phyloP scores from a whole-genome alignment of 2,329 filamentous ascomycete genomes.

The Alternaria consortialis region DNA sequence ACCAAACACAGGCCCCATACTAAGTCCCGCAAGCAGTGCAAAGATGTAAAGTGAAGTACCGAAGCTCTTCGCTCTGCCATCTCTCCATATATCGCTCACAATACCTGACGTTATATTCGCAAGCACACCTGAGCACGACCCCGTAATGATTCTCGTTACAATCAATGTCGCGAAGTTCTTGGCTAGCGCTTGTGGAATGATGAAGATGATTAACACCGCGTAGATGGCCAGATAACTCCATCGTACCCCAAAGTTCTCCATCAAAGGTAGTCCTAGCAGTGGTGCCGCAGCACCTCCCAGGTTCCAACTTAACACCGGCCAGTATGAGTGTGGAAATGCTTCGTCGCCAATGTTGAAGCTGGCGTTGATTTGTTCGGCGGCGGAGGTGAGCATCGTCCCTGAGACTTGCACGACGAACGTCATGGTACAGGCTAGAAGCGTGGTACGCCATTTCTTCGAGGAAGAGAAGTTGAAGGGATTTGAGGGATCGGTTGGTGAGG shows the following conservation, averaged over 20 bases:
- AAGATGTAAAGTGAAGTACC: constrained; percentile 57
- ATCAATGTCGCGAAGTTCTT: constrained; percentile 58
- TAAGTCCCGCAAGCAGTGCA: constrained; percentile 55
- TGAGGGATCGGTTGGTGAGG: constrained; percentile 31
- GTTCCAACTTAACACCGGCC: constrained; percentile 54
- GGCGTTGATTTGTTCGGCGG: constrained; percentile 47
- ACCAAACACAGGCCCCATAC: constrained; percentile 57
- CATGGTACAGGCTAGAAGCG: constrained; percentile 56
- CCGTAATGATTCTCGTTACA: constrained; percentile 56
- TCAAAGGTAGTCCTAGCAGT: constrained; percentile 54
- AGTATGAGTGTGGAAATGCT: constrained; percentile 53
- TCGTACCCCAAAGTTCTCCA: constrained; percentile 57
- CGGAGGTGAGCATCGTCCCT: constrained; percentile 46
- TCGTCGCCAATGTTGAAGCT: constrained; percentile 53
- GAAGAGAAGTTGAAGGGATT: constrained; percentile 55
- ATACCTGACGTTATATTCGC: constrained; percentile 53
- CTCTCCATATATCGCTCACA: constrained; percentile 51
- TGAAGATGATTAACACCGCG: constrained; percentile 52
- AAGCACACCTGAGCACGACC: constrained; percentile 54
- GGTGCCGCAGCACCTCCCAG: constrained; percentile 55
- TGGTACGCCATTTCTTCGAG: constrained; percentile 55
- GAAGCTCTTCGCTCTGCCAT: constrained; percentile 52
- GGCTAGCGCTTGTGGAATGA: constrained; percentile 55
- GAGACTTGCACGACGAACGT: constrained; percentile 46
- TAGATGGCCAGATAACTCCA: constrained; percentile 56